Evolutionary conservation across 163 green algal genomes (phyloP), one percentile per base, ranked within the genome.

Genomic region (Scenedesmus sp.): DNA sequence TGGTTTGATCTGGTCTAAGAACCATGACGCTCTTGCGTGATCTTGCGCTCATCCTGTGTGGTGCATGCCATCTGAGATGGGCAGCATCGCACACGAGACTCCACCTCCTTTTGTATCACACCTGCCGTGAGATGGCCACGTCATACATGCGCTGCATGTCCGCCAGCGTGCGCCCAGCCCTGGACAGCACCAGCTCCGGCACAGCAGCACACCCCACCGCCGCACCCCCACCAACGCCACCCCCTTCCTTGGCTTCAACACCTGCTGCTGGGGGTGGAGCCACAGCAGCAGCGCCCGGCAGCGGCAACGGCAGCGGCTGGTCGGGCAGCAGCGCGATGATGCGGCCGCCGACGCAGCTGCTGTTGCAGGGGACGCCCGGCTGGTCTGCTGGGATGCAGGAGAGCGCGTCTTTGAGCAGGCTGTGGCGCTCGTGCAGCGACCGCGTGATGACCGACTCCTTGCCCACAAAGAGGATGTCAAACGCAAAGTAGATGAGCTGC

Each of bases 401-500:
- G n/a, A 90, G 53, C 3, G 56, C 85, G 15, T 46, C 42, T 51
- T 42, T 22, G 16, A 89, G 85, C 44, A 46, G 65, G 65, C 61
- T 37, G n/a, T 89, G 85, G 65, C 85, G 65, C 85, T 83, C 85
- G 33, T 84, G 42, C 46, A 97, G 94, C 3, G 91, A 43, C 42
- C 84, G 51, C 43, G 94, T 90, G 43, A 93, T 94, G 7, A 95
- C 83, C n/a, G 43, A 82, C 81, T 90, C 56, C 37, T 91, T 89
- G 10, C 92, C 91, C 0, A 89, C 44, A 92, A 95, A 97, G 33
- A 98, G 90, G 15, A 98, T 90, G 88, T 98, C 96, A 88, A 98
- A 98, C 0, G 88, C 95, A 1, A 98, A 79, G 87, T 95, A 97
- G 26, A 95, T 81, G 6, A 98, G 61, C 86, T 95, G 84, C 24